phyloP scores from a whole-genome alignment of 2,329 filamentous ascomycete genomes.

The Gliomastix tumulicola region DNA sequence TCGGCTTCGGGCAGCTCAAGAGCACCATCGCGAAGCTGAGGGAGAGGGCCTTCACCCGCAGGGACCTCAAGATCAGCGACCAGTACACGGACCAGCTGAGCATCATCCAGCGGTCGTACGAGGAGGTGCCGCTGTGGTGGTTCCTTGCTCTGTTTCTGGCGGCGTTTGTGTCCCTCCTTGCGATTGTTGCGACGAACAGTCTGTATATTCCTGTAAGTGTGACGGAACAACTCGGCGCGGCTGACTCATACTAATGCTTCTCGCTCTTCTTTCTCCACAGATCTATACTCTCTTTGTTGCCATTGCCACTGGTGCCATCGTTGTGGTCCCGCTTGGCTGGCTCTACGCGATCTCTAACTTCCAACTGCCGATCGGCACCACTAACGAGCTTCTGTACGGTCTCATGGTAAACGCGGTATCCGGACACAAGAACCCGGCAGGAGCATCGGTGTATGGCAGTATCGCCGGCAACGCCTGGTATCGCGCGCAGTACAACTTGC shows the following conservation, averaged over 20 bases:
- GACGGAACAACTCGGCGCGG: no score
- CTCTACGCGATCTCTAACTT: slow-evolving; percentile 53
- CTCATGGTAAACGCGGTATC: slow-evolving; percentile 47
- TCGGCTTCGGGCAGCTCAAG: slow-evolving; percentile 42
- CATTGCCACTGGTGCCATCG: slow-evolving; percentile 43
- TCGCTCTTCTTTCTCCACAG: neutral
- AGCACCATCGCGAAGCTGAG: slow-evolving; percentile 35
- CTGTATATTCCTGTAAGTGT: slow-evolving; percentile 44
- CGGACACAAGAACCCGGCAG: slow-evolving; percentile 47
- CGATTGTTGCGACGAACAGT: slow-evolving; percentile 39
- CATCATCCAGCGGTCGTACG: slow-evolving; percentile 47
- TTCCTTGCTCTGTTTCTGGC: slow-evolving; percentile 40
- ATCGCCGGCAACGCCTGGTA: slow-evolving; percentile 59
- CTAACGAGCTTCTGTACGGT: slow-evolving; percentile 54
- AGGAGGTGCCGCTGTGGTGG: slow-evolving; percentile 54
- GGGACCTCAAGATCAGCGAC: slow-evolving; percentile 36
- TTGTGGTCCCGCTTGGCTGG: slow-evolving; percentile 51
- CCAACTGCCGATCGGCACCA: slow-evolving; percentile 44
- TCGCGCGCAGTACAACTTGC: slow-evolving; percentile 47
- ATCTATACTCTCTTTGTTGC: slow-evolving; percentile 52
- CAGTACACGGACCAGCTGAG: slow-evolving; percentile 54
- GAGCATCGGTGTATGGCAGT: slow-evolving; percentile 49
- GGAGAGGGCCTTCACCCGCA: slow-evolving; percentile 18
- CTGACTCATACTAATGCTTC: no score
- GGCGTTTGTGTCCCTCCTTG: slow-evolving; percentile 33